Evolutionary conservation across 495 filamentous ascomycete genomes (phyloP).

Genomic region (Friedmanniomyces endolithicus): DNA sequence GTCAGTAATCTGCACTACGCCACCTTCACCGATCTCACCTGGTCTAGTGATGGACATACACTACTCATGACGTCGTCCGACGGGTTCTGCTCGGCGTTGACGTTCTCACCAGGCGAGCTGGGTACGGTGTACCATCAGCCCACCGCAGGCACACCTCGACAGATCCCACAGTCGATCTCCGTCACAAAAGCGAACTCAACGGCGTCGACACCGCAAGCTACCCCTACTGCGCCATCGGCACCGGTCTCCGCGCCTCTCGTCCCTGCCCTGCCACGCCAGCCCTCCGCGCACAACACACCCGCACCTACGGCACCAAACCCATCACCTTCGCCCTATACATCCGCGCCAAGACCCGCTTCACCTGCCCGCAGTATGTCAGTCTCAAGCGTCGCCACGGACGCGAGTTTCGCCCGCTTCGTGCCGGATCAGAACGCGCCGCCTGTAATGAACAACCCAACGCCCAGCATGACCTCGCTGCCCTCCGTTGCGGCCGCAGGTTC

Average conservation of each 20-base stretch:
- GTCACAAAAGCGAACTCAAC: constrained; percentile 16
- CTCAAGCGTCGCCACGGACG: constrained; percentile 62
- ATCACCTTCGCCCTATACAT: constrained; percentile 45
- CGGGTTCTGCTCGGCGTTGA: constrained; percentile 87
- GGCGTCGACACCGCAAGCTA: constrained; percentile 20
- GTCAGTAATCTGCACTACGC: constrained; percentile 96
- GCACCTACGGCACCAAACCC: constrained; percentile 22
- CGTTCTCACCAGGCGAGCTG: constrained; percentile 73
- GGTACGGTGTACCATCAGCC: constrained; percentile 61
- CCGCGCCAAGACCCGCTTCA: constrained; percentile 38
- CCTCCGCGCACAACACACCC: constrained; percentile 1
- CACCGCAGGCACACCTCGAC: constrained; percentile 4
- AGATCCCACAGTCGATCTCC: constrained; percentile 15
- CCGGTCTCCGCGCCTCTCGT: constrained; percentile 4
- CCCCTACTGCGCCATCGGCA: constrained; percentile 15
- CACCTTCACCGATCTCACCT: constrained; percentile 91
- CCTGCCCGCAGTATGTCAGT: constrained; percentile 72
- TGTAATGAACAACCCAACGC: constrained; percentile 27
- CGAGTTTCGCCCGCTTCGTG: constrained; percentile 26
- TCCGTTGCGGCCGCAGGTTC: constrained; percentile 28
- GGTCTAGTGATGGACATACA: constrained; percentile 86
- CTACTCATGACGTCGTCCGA: constrained; percentile 94
- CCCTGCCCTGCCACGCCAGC: constrained; percentile 6
- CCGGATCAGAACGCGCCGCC: constrained; percentile 18
- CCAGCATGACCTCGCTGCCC: constrained; percentile 25